A percentile compares a stretch with the other conserved stretches of the same genome.
Conservation (phyloP, 257 asterid genomes). For the Solanum rostratum region DNA sequence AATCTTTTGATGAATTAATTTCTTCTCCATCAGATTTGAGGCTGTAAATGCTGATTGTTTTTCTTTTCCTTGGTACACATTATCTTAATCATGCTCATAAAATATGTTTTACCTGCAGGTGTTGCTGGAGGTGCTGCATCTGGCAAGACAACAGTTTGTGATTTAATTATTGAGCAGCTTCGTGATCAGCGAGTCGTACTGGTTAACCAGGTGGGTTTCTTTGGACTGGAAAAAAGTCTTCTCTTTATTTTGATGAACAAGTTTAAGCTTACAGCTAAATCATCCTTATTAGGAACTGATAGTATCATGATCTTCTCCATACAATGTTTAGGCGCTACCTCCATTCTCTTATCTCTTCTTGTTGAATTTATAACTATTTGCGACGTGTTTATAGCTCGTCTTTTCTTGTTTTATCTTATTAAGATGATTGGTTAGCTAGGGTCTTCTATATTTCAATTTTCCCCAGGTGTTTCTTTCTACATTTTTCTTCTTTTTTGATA, state of each 20-base stretch:
- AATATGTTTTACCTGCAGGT: constrained; percentile 31
- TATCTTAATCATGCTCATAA: background rate
- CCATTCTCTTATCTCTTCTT: background rate
- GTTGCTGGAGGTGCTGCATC: constrained; percentile 99
- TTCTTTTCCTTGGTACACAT: background rate
- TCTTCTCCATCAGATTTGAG: background rate
- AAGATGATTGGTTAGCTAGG: background rate
- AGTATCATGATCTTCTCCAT: background rate
- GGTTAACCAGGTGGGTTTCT: constrained; percentile 68
- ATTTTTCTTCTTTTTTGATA: background rate
- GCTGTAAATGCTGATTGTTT: background rate
- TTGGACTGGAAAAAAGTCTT: background rate
- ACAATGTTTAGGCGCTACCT: background rate
- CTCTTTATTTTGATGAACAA: background rate
- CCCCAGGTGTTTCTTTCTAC: background rate
- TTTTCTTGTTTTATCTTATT: background rate
- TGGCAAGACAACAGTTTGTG: constrained; percentile 98
- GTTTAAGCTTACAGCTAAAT: background rate
- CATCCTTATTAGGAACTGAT: background rate
- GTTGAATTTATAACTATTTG: background rate
- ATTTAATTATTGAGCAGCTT: constrained; percentile 94
- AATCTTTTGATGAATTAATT: background rate
- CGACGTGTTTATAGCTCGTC: background rate
- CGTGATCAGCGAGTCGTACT: constrained; percentile 98
- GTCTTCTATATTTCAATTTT: background rate